Conservation (phyloP, 768 basidiomycete genomes). For the Phanerodontia chrysosporium region DNA sequence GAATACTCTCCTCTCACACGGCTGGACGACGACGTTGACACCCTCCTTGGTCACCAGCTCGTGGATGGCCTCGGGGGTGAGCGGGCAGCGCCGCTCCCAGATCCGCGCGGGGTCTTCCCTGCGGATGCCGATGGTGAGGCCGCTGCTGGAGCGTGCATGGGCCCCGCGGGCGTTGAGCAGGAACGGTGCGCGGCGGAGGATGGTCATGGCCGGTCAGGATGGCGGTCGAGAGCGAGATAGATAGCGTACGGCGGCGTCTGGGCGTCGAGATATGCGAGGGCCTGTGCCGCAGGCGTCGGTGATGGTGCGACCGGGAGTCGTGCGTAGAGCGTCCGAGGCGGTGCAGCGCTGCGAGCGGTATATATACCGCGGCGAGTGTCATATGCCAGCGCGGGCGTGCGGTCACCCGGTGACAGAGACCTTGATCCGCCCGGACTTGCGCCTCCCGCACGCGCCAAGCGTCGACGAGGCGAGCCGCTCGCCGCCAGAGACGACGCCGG, state of each 20-base stretch:
- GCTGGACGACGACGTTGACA: constrained; percentile 69
- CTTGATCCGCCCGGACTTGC: neutral
- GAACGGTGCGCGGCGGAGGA: neutral
- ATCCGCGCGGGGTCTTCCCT: constrained; percentile 76
- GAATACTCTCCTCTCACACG: constrained; percentile 74
- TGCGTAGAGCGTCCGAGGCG: neutral
- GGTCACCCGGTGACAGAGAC: neutral
- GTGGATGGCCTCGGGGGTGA: constrained; percentile 73
- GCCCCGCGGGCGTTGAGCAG: neutral
- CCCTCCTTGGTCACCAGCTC: constrained; percentile 51
- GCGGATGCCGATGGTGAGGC: constrained; percentile 51
- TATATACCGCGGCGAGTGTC: neutral
- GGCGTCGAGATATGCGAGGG: neutral
- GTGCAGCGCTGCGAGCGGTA: neutral
- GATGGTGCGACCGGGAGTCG: neutral
- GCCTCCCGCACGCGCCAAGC: neutral
- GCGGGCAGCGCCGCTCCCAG: constrained; percentile 84
- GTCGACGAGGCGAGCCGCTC: neutral
- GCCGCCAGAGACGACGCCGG: neutral
- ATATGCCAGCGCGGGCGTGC: neutral
- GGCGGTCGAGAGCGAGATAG: neutral
- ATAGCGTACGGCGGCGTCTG: too few species aligned
- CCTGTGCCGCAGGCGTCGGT: neutral
- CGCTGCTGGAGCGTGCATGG: neutral
- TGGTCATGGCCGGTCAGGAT: neutral